phyloP scores from a whole-genome alignment of 371 early-diverging fungal species.

The Mucor velutinosus region DNA sequence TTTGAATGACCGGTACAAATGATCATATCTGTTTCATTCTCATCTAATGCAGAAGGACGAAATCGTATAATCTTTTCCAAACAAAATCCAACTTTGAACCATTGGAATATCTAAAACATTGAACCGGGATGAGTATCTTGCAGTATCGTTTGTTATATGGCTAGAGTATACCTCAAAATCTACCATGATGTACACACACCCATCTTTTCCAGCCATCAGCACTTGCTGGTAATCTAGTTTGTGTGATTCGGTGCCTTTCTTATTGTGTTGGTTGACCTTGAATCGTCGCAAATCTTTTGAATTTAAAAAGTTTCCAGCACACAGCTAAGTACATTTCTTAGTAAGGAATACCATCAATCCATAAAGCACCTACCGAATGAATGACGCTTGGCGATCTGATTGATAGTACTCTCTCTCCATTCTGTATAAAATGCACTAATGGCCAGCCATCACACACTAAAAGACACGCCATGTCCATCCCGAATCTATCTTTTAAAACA shows the following conservation, averaged over 20 bases:
- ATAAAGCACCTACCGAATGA: conserved; percentile 35
- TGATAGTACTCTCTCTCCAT: conserved; percentile 31
- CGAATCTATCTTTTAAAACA: conserved; percentile 36
- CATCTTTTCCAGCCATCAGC: conserved; percentile 47
- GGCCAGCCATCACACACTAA: conserved; percentile 51
- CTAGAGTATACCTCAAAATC: conserved; percentile 37
- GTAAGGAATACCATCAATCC: neutral
- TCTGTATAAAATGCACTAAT: conserved; percentile 43
- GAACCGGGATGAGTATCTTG: neutral
- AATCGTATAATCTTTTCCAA: conserved; percentile 33
- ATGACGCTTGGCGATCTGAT: conserved; percentile 35
- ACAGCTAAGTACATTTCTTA: conserved; percentile 31
- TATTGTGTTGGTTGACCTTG: neutral
- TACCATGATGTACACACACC: conserved; percentile 45
- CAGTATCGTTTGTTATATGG: neutral
- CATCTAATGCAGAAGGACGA: conserved; percentile 28
- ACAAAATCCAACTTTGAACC: conserved; percentile 41
- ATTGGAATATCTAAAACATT: conserved; percentile 28
- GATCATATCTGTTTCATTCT: conserved; percentile 42
- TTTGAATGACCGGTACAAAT: conserved; percentile 49
- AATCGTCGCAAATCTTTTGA: conserved; percentile 13
- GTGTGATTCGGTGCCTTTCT: conserved; percentile 1
- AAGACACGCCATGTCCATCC: conserved; percentile 35
- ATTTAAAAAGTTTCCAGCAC: conserved; percentile 43
- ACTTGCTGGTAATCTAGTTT: conserved; percentile 35